A percentile compares a stretch with the other conserved stretches of the same genome.
Conservation (phyloP, 768 basidiomycete genomes). For the Ephemerocybe angulata region DNA sequence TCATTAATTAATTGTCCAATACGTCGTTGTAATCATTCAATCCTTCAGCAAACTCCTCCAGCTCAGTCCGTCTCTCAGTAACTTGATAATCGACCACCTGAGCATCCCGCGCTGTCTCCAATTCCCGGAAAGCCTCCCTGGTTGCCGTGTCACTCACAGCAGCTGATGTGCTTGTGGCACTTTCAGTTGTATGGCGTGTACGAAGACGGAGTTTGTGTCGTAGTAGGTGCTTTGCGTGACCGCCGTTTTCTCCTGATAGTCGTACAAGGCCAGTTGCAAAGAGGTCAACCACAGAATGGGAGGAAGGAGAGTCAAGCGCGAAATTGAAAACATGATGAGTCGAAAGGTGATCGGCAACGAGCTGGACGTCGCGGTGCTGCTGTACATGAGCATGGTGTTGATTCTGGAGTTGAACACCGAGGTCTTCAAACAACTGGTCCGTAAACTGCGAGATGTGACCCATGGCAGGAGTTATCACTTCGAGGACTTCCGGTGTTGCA, state of each 20-base stretch:
- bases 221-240: conserved; percentile 13
- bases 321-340: conserved; percentile 8
- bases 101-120: conserved; percentile 4
- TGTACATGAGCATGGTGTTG: conserved; percentile 17
- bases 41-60: neutral
- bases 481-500: conserved; percentile 16
- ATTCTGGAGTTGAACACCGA: conserved; percentile 16
- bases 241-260: conserved; percentile 7
- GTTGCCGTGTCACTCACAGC: neutral
- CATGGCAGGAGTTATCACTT: conserved; percentile 21
- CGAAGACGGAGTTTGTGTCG: conserved; percentile 9
- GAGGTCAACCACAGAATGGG: conserved; percentile 4
- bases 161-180: neutral
- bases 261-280: neutral
- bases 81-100: neutral
- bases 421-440: conserved; percentile 14
- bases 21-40: too few relatives aligned
- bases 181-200: conserved; percentile 1
- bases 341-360: conserved; percentile 12
- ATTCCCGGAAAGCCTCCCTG: neutral
- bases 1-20: too few relatives aligned
- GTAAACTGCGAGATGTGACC: conserved; percentile 18
- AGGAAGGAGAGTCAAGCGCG: neutral
- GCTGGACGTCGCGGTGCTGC: conserved; percentile 18
- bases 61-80: neutral